These are phyloP conservation scores for Toxoplasma gondii DNA, from an alignment of 169 alveolate species.

Conservation along the genomic window DNA sequence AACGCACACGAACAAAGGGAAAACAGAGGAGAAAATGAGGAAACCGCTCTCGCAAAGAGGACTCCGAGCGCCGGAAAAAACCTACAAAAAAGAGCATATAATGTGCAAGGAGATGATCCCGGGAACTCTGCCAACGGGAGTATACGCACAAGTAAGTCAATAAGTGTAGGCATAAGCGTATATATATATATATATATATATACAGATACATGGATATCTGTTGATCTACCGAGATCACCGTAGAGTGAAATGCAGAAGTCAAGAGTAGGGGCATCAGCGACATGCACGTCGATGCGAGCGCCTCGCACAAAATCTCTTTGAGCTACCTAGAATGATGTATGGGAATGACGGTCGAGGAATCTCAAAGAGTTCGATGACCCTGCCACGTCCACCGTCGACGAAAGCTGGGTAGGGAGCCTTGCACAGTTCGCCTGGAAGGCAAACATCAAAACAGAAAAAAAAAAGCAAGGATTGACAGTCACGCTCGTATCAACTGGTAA, in stretches of 20 bases:
- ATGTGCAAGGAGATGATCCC: too few species aligned
- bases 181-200: neutral
- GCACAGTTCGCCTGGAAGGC: conserved; percentile 90
- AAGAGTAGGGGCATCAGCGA: too few species aligned
- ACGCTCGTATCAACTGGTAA: neutral
- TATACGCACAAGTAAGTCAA: too few species aligned
- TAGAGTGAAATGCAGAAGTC: too few species aligned
- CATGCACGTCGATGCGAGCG: too few species aligned
- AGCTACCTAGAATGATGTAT: conserved; percentile 83
- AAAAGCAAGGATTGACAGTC: neutral
- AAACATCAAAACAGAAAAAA: neutral
- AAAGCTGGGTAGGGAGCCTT: conserved; percentile 86
- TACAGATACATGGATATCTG: neutral
- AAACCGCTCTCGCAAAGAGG: too few species aligned
- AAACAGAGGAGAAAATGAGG: too few species aligned
- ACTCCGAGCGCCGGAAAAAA: neutral
- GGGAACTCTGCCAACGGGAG: too few species aligned
- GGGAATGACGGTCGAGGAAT: conserved; percentile 88
- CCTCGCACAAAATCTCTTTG: neutral
- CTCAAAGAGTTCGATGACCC: conserved; percentile 82
- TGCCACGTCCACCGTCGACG: conserved; percentile 75
- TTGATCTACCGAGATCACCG: neutral
- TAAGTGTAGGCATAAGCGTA: neutral
- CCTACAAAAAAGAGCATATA: too few species aligned
- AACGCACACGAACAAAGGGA: too few species aligned